Conservation (phyloP, 2,329 filamentous ascomycete species). For the Ploettnerulaceae sp. region DNA sequence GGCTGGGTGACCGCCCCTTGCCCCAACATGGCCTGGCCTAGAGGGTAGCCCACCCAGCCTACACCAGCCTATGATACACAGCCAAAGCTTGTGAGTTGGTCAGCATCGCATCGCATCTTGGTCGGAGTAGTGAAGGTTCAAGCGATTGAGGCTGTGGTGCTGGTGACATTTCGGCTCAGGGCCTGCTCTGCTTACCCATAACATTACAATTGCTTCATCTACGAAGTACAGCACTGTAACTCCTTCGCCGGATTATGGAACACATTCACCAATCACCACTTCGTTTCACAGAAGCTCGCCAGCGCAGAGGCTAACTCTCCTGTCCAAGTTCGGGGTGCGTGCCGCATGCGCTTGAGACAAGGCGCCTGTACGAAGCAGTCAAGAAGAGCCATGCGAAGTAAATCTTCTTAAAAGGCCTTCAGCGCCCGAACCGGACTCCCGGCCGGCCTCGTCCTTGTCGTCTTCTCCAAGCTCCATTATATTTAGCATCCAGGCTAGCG, state of each 20-base stretch:
- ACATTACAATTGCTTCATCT: slow-evolving; percentile 15
- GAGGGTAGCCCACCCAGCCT: too few relatives aligned
- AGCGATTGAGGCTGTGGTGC: background rate
- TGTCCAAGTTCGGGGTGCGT: background rate
- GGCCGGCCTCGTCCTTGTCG: too few relatives aligned
- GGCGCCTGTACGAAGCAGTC: background rate
- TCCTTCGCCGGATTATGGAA: background rate
- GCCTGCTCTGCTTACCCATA: background rate
- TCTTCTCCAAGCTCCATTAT: too few relatives aligned
- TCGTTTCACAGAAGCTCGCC: background rate
- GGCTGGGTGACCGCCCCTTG: too few relatives aligned
- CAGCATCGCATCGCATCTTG: too few relatives aligned
- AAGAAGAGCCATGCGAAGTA: background rate
- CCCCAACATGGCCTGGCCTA: too few relatives aligned
- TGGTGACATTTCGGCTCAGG: background rate
- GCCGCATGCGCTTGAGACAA: background rate
- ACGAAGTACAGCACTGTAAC: too few relatives aligned
- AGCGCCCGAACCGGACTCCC: too few relatives aligned
- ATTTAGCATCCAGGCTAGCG: too few relatives aligned
- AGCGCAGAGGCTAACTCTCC: background rate
- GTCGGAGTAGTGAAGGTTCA: background rate
- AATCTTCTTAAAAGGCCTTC: too few relatives aligned
- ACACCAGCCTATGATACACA: too few relatives aligned
- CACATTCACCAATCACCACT: background rate
- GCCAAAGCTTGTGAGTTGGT: too few relatives aligned